A percentile compares a stretch with the other conserved stretches of the same genome.
phyloP scores from a whole-genome alignment of 768 basidiomycete species.

The Termitomyces heimii region DNA sequence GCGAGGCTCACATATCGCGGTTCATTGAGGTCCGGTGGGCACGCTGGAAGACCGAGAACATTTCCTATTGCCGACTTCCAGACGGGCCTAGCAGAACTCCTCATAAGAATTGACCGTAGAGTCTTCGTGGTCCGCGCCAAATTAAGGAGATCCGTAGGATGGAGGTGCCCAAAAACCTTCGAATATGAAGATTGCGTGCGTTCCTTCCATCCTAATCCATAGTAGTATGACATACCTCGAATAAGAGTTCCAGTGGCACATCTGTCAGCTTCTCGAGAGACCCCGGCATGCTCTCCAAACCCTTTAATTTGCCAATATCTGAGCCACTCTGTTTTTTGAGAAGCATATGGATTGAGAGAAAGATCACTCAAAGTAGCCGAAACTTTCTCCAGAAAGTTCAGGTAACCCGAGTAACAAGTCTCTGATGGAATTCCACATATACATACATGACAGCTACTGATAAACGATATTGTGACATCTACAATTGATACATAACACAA shows the following conservation, averaged over 20 bases:
- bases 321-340: background rate
- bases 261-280: constrained; percentile 7
- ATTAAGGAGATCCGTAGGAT: constrained; percentile 38
- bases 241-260: constrained; percentile 24
- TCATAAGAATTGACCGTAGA: constrained; percentile 34
- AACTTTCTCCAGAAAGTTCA: background rate
- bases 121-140: constrained; percentile 36
- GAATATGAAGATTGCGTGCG: background rate
- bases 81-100: constrained; percentile 26
- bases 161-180: constrained; percentile 38
- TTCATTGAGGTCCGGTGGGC: constrained; percentile 39
- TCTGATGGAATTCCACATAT: background rate
- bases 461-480: background rate
- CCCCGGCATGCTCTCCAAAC: background rate
- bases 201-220: background rate
- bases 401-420: constrained; percentile 1
- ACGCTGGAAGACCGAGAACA: constrained; percentile 30
- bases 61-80: constrained; percentile 29
- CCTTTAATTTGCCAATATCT: background rate
- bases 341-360: background rate
- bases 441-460: background rate
- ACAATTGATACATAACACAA: background rate
- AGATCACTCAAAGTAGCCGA: background rate
- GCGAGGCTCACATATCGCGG: constrained; percentile 38
- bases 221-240: constrained; percentile 18